These are phyloP conservation scores for Paulownia fortunei DNA, from an alignment of 257 asterid species.

Conservation along the genomic window DNA sequence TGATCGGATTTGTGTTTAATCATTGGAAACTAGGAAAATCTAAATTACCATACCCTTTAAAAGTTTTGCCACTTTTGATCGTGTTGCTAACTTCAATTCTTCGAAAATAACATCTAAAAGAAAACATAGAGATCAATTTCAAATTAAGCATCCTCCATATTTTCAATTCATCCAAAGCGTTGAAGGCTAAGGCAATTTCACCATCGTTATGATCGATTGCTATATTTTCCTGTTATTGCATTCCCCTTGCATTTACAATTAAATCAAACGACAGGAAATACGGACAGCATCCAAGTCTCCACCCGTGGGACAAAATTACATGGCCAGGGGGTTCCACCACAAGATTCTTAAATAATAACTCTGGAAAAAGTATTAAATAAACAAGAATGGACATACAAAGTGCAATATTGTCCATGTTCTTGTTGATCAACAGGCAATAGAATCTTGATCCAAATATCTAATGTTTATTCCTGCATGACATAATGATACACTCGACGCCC, in stretches of 20 bases:
- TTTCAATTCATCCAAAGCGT: not conserved
- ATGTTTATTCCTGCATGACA: not conserved
- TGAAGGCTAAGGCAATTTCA: not conserved
- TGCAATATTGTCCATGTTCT: not conserved
- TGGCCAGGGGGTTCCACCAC: conserved; percentile 10
- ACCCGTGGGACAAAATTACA: conserved; percentile 1
- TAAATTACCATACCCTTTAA: not conserved
- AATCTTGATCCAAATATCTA: not conserved
- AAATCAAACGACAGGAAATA: not conserved
- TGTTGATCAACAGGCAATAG: not conserved
- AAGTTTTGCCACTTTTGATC: not conserved
- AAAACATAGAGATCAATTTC: not conserved
- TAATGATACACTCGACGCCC: too few relatives aligned
- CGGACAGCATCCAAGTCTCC: conserved; percentile 20
- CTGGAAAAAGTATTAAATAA: not conserved
- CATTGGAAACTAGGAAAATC: not conserved
- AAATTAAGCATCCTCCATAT: not conserved
- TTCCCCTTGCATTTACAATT: conserved; percentile 6
- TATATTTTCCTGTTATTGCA: not conserved
- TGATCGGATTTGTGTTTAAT: not conserved
- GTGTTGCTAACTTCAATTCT: too few relatives aligned
- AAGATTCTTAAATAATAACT: conserved; percentile 13
- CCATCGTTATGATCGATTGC: not conserved
- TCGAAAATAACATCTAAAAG: not conserved
- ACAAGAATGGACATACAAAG: conserved; percentile 3